phyloP scores from a whole-genome alignment of 768 basidiomycete species.

The Sarcodon aspratus region DNA sequence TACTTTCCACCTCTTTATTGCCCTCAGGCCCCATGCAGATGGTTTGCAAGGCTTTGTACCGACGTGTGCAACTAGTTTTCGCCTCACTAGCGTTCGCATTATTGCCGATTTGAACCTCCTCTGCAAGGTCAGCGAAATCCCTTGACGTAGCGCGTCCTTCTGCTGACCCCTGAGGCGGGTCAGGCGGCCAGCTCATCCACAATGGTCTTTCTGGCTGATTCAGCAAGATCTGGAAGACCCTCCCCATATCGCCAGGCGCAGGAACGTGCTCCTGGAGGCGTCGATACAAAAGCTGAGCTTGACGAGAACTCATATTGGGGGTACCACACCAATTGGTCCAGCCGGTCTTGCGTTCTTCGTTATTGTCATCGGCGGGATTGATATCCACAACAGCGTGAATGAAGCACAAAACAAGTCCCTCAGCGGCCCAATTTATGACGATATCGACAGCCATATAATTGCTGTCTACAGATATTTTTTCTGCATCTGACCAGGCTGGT shows the following conservation, averaged over 20 bases:
- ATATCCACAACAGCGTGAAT: conserved; percentile 77
- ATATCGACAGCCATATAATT: conserved; percentile 84
- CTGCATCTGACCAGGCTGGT: conserved; percentile 47
- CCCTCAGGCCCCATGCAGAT: conserved; percentile 36
- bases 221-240: conserved; percentile 73
- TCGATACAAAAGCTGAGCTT: conserved; percentile 47
- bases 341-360: conserved; percentile 57
- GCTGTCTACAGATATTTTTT: conserved; percentile 57
- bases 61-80: conserved; percentile 78
- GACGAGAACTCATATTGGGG: conserved; percentile 42
- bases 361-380: conserved; percentile 50
- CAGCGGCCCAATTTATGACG: conserved; percentile 83
- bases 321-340: conserved; percentile 92
- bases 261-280: conserved; percentile 46
- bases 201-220: conserved; percentile 47
- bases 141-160: conserved; percentile 23
- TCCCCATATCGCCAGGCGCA: conserved; percentile 35
- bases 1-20: conserved; percentile 65
- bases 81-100: conserved; percentile 47
- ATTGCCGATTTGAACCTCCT: conserved; percentile 52
- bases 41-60: conserved; percentile 64
- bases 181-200: conserved; percentile 71
- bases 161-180: conserved; percentile 27
- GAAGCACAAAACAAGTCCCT: conserved; percentile 81
- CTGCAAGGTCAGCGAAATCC: conserved; percentile 47